Evolutionary conservation across 2,329 filamentous ascomycete genomes (phyloP), one percentile per base, ranked within the genome.

Genomic region (Diaporthe ampelina): DNA sequence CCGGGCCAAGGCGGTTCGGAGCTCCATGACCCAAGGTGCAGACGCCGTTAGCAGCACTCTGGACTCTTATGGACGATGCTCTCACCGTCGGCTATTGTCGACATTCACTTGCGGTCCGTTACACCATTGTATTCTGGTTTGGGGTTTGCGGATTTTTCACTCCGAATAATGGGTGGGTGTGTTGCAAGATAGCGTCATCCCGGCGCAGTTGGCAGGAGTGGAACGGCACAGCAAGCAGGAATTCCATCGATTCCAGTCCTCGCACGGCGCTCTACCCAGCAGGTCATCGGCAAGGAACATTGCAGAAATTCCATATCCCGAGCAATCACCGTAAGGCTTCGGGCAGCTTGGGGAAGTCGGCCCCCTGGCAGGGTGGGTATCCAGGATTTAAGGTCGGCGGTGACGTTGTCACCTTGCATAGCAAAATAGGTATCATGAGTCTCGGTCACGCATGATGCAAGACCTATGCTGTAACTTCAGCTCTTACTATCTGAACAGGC

Each of bases 1-100:
- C 24, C 48, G 45, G 70, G 50, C 73, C 68, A 57, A 74, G 57
- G 21, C 58, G 37, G 48, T 32, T 43, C 48, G 67, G 59, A 73
- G 35, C 11, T 65, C 37, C 50, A 54, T 35, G 13, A 8, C 57
- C 35, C 73, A 50, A 65, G 56, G 29, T 19, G 65, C 65, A 21
- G 72, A 57, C 15, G 26, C 17, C 48, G 29, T 45, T 29, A 70
- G 37, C 70, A 50, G 26, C 10, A 32, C 45, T 67, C 21, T 26
- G 8, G 61, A 52, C 43, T n/a, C n/a, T 32, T 37, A 29, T 67
- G 45, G 11, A 24, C 21, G 13, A 37, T 35, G 19, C 10, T 10
- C 6, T n/a, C 45, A 50, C 24, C 11, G 3, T 15, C 2, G 26
- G 59, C 26, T 35, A 65, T 32, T 15, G 45, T 24, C 11, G 9